phyloP scores from a whole-genome alignment of 202 grass and related monocot species.

The Zizania palustris region DNA sequence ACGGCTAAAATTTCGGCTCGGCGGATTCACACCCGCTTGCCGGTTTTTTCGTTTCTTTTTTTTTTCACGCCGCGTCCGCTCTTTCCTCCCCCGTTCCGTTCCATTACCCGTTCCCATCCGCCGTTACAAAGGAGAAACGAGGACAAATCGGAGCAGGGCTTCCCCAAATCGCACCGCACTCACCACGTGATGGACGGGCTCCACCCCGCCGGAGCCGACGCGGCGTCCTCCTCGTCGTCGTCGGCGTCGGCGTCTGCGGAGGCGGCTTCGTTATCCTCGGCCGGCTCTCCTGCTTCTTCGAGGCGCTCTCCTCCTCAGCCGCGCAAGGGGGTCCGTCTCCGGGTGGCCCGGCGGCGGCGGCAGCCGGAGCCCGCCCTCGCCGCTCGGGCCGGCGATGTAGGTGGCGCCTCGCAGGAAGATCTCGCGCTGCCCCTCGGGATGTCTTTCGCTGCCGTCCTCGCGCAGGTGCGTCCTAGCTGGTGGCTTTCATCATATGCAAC shows the following conservation, averaged over 20 bases:
- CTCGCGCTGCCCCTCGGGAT: slow-evolving; percentile 87
- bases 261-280: slow-evolving; percentile 18
- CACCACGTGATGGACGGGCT: slow-evolving; percentile 31
- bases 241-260: not conserved
- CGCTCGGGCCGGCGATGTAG: not conserved
- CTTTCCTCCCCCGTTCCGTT: too few species aligned
- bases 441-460: slow-evolving; percentile 79
- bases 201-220: not conserved
- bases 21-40: too few species aligned
- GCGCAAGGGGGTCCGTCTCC: slow-evolving; percentile 38
- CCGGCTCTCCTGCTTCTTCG: slow-evolving; percentile 19
- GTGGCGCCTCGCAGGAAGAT: slow-evolving; percentile 38
- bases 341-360: slow-evolving; percentile 23
- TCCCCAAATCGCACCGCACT: not conserved
- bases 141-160: not conserved
- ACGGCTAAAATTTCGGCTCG: too few species aligned
- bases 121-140: too few species aligned
- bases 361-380: not conserved
- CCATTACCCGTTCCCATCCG: too few species aligned
- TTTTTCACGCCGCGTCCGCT: too few species aligned
- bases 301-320: not conserved
- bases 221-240: slow-evolving; percentile 15
- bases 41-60: too few species aligned
- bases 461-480: slow-evolving; percentile 54
- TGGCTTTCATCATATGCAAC: not conserved